A percentile compares a stretch with the other conserved stretches of the same genome.
Conservation (phyloP, 2,329 filamentous ascomycete genomes). For the Penicillium verrucosum region DNA sequence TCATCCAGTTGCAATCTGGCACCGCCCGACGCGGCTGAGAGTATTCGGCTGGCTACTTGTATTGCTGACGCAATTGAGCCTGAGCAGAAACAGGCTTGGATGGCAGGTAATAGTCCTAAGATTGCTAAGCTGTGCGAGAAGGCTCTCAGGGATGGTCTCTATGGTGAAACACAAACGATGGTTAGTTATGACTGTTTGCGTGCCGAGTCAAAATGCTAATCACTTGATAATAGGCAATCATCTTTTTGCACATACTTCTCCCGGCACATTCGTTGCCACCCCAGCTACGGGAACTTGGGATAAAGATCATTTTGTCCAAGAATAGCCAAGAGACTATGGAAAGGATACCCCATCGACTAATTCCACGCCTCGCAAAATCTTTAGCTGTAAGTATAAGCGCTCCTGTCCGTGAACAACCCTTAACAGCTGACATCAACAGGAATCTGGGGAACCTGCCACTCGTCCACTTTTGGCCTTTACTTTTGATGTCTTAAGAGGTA, state of each 20-base stretch:
- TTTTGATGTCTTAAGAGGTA: conserved; percentile 21
- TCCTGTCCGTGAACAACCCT: background rate
- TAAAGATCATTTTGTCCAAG: conserved; percentile 27
- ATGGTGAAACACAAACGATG: conserved; percentile 33
- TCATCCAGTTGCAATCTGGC: conserved; percentile 36
- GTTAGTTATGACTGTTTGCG: conserved; percentile 20
- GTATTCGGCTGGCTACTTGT: conserved; percentile 36
- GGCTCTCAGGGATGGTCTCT: conserved; percentile 28
- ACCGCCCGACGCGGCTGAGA: conserved; percentile 29
- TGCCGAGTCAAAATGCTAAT: background rate
- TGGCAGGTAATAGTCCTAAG: conserved; percentile 32
- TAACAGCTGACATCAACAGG: conserved; percentile 9
- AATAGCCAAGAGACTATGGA: conserved; percentile 21
- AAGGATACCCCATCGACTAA: conserved; percentile 21
- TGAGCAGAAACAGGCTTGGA: conserved; percentile 35
- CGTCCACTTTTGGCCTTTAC: conserved; percentile 23
- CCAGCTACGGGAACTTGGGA: conserved; percentile 26
- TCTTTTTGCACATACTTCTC: conserved; percentile 31
- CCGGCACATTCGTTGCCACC: conserved; percentile 22
- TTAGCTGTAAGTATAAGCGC: conserved; percentile 40
- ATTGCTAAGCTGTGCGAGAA: conserved; percentile 41
- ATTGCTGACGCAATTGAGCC: conserved; percentile 36
- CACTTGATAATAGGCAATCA: conserved; percentile 26
- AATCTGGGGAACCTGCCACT: conserved; percentile 22
- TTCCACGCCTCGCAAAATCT: conserved; percentile 35